These are phyloP conservation scores for Paraphoma chrysanthemicola DNA, from an alignment of 2,329 filamentous ascomycete species.

Conservation along the genomic window DNA sequence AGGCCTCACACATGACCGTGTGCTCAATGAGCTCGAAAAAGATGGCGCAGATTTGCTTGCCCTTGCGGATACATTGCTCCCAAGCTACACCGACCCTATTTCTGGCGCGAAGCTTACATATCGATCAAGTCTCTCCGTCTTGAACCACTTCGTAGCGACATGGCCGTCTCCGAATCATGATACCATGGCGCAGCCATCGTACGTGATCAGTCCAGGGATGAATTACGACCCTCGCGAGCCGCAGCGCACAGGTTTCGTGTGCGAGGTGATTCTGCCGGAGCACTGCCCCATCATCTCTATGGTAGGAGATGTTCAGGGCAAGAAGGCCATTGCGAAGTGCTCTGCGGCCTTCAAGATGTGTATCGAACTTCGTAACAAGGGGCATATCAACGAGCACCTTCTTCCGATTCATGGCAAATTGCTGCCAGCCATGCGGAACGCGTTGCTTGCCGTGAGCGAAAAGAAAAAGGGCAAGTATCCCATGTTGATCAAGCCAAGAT, in stretches of 20 bases:
- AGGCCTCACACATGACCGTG: constrained; percentile 74
- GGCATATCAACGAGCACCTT: constrained; percentile 75
- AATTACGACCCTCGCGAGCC: constrained; percentile 11
- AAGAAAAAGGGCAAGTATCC: constrained; percentile 76
- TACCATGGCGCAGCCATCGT: constrained; percentile 59
- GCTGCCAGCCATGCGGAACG: constrained; percentile 85
- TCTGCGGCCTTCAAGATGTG: constrained; percentile 89
- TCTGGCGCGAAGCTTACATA: constrained; percentile 84
- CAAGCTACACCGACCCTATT: constrained; percentile 65
- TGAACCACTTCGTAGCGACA: constrained; percentile 76
- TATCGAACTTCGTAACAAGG: constrained; percentile 68
- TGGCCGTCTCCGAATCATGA: constrained; percentile 63
- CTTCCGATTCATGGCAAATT: constrained; percentile 75
- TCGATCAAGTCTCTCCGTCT: constrained; percentile 72
- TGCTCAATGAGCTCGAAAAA: constrained; percentile 67
- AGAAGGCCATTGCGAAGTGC: constrained; percentile 82
- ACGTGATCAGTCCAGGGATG: constrained; percentile 58
- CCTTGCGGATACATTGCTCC: constrained; percentile 56
- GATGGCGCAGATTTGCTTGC: constrained; percentile 64
- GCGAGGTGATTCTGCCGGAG: constrained; percentile 80
- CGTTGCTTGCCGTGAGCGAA: constrained; percentile 78
- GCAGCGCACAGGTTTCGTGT: constrained; percentile 52
- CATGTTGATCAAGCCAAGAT: constrained; percentile 78
- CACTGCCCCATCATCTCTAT: constrained; percentile 73
- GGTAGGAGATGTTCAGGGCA: constrained; percentile 68